These are phyloP conservation scores for Fusarium sp. DNA, from an alignment of 2,329 filamentous ascomycete genomes.

Conservation along the genomic window DNA sequence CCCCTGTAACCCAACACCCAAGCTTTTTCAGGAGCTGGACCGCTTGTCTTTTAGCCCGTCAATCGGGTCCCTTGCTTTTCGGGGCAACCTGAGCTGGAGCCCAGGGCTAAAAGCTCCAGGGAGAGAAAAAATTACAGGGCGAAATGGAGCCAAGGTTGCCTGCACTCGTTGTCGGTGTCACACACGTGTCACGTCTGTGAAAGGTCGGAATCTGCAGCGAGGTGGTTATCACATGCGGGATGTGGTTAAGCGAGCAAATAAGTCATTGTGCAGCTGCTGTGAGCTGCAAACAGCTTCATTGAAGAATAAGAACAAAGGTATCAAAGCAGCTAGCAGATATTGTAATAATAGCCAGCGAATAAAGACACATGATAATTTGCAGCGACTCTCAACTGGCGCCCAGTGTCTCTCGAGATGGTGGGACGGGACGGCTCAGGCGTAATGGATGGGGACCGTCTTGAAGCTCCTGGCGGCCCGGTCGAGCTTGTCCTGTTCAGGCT, in stretches of 20 bases:
- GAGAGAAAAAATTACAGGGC: background rate
- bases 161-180: background rate
- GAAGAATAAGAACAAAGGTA: background rate
- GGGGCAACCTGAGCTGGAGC: background rate
- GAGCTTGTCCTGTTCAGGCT: slow-evolving; percentile 9
- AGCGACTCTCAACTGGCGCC: background rate
- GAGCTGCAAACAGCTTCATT: background rate
- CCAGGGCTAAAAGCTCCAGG: background rate
- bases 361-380: background rate
- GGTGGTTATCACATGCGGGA: background rate
- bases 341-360: background rate
- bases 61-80: slow-evolving; percentile 1
- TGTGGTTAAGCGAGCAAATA: background rate
- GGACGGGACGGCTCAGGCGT: slow-evolving; percentile 14
- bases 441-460: slow-evolving; percentile 2
- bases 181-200: background rate
- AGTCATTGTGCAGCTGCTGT: background rate
- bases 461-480: slow-evolving; percentile 35
- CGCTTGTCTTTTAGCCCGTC: background rate
- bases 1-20: slow-evolving; percentile 2
- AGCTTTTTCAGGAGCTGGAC: background rate
- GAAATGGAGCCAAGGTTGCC: background rate
- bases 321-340: background rate
- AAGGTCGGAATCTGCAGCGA: background rate
- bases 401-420: background rate